Base-by-base conservation (phyloP, 2,329 filamentous ascomycete species). In the Ophiostoma populinum region DNA sequence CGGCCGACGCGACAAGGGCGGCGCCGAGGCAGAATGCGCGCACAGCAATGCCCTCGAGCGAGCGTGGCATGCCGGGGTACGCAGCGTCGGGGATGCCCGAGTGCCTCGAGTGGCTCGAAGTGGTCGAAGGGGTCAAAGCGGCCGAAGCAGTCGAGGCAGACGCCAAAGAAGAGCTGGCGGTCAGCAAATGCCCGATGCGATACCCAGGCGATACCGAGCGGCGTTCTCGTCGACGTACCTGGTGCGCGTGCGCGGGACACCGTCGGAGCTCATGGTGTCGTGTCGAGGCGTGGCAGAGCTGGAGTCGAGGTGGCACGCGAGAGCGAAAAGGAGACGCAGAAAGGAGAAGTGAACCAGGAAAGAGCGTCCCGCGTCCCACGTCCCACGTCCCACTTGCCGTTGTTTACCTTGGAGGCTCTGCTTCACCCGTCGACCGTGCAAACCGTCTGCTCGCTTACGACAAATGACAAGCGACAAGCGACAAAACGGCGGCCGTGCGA, bases 41-140 rank as follows among this genome's bases (percentile, higher is more conserved):
- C 24, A 67, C 43, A 40, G 70, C 68, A 43, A 75, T 72, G 43
- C 69, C 70, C 8, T 66, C 56, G 38, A 75, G 67, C 16, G 69
- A 71, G 46, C 70, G 70, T 25, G 59, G 50, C 36, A 64, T 59
- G 44, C 61, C 58, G 0, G 61, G 59, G 44, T 57, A 57, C 48
- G 53, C 54, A 26, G 44, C 36, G 18, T n/a, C n/a, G n/a, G n/a
- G n/a, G n/a, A n/a, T n/a, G n/a, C n/a, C n/a, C n/a, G n/a, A n/a
- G n/a, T n/a, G 41, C 41, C 37, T 53, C 49, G 10, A 49, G 53
- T 25, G 45, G 46, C 37, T 42, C 29, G 30, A 33, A 36, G 44
- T 34, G 46, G 49, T 32, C 46, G 37, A 27, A 13, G 18, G 16
- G 11, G 30, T 25, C 10, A 13, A 32, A 22, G 13, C 19, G 11